Evolutionary conservation across 192 early-diverging fungal species (phyloP), one percentile per base, ranked within the genome.

Genomic region (Chytriomyces sp.): DNA sequence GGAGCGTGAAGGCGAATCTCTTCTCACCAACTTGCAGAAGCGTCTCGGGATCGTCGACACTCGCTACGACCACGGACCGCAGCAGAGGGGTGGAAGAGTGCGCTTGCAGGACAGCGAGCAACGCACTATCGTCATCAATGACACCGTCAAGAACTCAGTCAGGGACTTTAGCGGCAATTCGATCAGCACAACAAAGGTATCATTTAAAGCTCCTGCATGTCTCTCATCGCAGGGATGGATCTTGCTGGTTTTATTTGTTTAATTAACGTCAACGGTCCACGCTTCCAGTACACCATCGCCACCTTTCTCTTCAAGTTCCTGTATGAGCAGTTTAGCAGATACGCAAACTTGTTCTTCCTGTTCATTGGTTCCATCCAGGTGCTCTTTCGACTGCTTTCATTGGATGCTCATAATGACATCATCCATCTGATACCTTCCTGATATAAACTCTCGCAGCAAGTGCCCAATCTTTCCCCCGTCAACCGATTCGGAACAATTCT

Each of bases 331-430:
- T 98, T 98, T 76, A 92, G 91, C 48, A 95, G 96, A 83, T 97
- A 96, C 84, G 97, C 97, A 67, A 98, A 98, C 85, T 81, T 97
- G 74, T 98, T 97, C 77, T 98, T 98, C 88, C 85, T 98, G 80
- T 96, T 98, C 80, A 97, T 94, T 20, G 94, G 93, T 6, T 90
- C 90, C 53, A 94, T 97, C 64, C 95, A 96, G 86, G 92, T 93
- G 87, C 35, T 35, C 35, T 35, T 35, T 35, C 35, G 35, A 35
- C 35, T 26, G 26, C 35, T 57, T 57, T 10, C 46, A 24, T 50
- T 45, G 18, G 46, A 24, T 61, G 16, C 23, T 69, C 48, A n/a
- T 65, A 24, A 35, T n/a, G 13, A 45, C 64, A 35, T 1, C 35
- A 2, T 10, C 3, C 11, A 20, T 64, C 48, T 78, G 23, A 10